These are phyloP conservation scores for Conoideocrella luteorostrata DNA, from an alignment of 2,329 filamentous ascomycete genomes.

Conservation along the genomic window DNA sequence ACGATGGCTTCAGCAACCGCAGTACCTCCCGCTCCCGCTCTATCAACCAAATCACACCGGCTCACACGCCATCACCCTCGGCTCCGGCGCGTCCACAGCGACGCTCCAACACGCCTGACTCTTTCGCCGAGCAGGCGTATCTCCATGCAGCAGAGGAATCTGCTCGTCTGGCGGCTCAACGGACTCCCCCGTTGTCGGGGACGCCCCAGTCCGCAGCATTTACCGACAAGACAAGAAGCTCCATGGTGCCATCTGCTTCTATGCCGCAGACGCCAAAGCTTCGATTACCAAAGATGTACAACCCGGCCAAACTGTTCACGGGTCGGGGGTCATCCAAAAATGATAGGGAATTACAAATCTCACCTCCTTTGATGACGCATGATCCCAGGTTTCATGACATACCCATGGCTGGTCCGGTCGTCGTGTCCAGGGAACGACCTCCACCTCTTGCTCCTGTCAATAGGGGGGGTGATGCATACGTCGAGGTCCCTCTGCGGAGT, in stretches of 20 bases:
- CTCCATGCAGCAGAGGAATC: background rate
- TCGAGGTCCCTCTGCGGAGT: constrained; percentile 26
- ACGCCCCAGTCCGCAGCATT: too few species aligned
- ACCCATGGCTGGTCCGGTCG: constrained; percentile 11
- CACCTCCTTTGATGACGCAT: constrained; percentile 20
- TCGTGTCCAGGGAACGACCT: constrained; percentile 3
- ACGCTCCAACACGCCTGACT: too few species aligned
- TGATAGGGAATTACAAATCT: constrained; percentile 21
- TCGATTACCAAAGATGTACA: constrained; percentile 34
- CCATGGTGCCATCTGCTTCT: too few species aligned
- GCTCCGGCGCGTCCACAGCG: too few species aligned
- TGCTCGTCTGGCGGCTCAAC: background rate
- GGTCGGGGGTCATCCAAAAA: constrained; percentile 16
- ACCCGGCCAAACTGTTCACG: constrained; percentile 10
- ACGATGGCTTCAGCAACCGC: too few species aligned
- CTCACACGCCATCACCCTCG: too few species aligned
- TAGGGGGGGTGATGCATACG: constrained; percentile 9
- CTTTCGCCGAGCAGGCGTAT: background rate
- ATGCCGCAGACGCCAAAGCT: too few species aligned
- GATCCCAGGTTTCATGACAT: constrained; percentile 21
- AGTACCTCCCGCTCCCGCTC: too few species aligned
- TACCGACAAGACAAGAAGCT: too few species aligned
- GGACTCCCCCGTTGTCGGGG: too few species aligned
- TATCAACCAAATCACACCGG: too few species aligned
- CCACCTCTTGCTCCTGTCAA: constrained; percentile 1